Base-by-base conservation (phyloP, 2,329 filamentous ascomycete genomes). In the Neurospora sp. region DNA sequence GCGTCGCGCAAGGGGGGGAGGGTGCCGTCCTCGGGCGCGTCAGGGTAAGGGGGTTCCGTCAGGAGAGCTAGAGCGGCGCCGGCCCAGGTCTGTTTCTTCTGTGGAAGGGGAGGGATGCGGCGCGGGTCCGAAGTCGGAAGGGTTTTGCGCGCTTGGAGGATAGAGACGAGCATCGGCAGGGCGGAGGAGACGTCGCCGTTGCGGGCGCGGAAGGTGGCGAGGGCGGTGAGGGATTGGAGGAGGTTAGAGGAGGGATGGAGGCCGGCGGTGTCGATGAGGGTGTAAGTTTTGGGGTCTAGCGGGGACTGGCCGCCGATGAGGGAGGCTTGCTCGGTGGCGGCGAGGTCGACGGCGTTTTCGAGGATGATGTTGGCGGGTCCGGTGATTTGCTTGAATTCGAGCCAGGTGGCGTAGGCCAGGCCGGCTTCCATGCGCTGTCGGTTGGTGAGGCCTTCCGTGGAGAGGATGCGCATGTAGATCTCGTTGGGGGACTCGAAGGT, bases 391-490 rank as follows among this genome's bases (percentile, higher is more conserved):
- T 94, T 95, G 81, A 88, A 95, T 74, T 93, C 91, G 46, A 97
- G 84, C 87, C 92, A 97, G 69, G 92, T 90, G 1, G 91, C 95
- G 77, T 94, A 97, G 1, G 90, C 90, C 57, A 97, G 82, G 3
- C 92, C 91, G 4, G 94, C 93, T 70, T 95, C 89, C 68, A 97
- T 83, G 75, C 89, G 89, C 79, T 98, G 93, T 70, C 88, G 85
- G n/a, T 87, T 85, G 0, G 87, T 90, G 75, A 98, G 92, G 1
- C 95, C 95, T 69, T 86, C 86, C 0, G 92, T 95, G 6, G 89
- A 92, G 69, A 97, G 81, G 67, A 97, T 89, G 76, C 91, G 91
- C 80, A 91, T 86, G 77, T 98, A 98, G 76, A 89, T 93, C 15
- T 83, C 86, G 75, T 96, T 91, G 0, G 95, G 92, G 0, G 86